Evolutionary conservation across 805 yeast species (phyloP), one percentile per base, ranked within the genome.

Genomic region (Wickerhamomyces bovis): DNA sequence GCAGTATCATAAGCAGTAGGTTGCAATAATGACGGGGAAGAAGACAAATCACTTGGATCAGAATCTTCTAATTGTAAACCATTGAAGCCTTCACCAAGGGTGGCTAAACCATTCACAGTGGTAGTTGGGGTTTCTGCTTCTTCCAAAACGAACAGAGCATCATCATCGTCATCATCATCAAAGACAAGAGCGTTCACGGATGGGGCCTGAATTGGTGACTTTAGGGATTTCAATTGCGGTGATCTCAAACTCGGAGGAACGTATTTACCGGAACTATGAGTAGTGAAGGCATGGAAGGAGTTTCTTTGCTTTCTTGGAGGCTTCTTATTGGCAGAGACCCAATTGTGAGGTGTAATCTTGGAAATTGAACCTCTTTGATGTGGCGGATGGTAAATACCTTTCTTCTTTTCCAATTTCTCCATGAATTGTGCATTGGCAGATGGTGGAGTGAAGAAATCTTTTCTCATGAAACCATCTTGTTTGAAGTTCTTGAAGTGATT

Each of bases 371-470:
- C 54, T 54, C 59, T 52, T 47, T 59, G 53, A 47, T 60, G 53
- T 53, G 64, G 50, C 16, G 59, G 60, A 23, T 54, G 59, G 39
- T 58, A 55, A 12, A 51, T 41, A 31, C 55, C 63, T 52, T 52
- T 64, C 51, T 49, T 53, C 30, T 52, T 71, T 62, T 68, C 75
- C 66, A 65, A 81, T 52, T 81, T 80, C 52, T 80, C 88, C 84
- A 84, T 77, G 61, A 81, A 84, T 53, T 81, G 83, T 48, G 77
- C 78, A 56, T 80, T 77, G 6, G 81, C 83, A 22, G 89, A 79
- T 46, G 84, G 85, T 3, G 94, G 94, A 4, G 94, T 85, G 61
- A 84, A 85, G 54, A 75, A 82, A 59, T 85, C 92, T 55, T 81
- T 83, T 44, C 92, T 72, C 53, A 78, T 78, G 56, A 76, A 82